Conservation (phyloP, 2,329 filamentous ascomycete species). For the Uncinocarpus reesii region DNA sequence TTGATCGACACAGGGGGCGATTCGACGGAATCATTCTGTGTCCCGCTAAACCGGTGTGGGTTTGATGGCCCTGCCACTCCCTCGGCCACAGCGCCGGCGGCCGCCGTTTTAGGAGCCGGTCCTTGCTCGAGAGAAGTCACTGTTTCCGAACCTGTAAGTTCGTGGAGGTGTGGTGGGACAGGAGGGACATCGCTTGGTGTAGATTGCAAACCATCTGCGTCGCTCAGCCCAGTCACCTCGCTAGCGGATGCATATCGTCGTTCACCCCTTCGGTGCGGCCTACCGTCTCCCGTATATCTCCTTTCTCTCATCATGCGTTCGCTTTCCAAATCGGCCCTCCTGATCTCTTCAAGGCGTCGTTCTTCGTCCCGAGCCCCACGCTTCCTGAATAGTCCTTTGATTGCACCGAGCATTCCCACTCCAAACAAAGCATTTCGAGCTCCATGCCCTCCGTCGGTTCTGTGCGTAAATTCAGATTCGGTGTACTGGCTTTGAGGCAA, state of each 20-base stretch:
- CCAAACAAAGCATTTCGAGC: conserved; percentile 54
- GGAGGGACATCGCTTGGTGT: conserved; percentile 30
- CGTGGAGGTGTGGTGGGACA: conserved; percentile 33
- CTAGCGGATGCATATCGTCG: conserved; percentile 19
- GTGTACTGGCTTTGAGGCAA: conserved; percentile 30
- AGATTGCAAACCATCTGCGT: conserved; percentile 25
- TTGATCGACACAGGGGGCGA: conserved; percentile 55
- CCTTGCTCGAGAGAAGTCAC: conserved; percentile 22
- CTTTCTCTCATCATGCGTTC: conserved; percentile 46
- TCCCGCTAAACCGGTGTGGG: conserved; percentile 25
- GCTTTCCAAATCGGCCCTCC: conserved; percentile 42
- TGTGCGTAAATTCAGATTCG: conserved; percentile 33
- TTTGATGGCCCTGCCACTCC: conserved; percentile 22
- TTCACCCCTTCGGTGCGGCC: conserved; percentile 11
- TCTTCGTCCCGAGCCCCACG: conserved; percentile 46
- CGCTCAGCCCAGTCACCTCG: conserved; percentile 28
- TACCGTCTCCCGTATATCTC: conserved; percentile 39
- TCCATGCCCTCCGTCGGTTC: conserved; percentile 39
- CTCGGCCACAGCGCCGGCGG: conserved; percentile 6
- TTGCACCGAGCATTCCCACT: conserved; percentile 53
- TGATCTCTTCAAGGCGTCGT: conserved; percentile 27
- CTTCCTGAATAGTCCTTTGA: conserved; percentile 51
- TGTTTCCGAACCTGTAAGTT: conserved; percentile 28
- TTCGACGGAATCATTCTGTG: conserved; percentile 37
- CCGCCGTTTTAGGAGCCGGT: conserved; percentile 21